Percentiles rank a stretch among this genome's conserved stretches.
Conservation (phyloP, 306 rosid genomes). For the Astragalus glycyphyllos region DNA sequence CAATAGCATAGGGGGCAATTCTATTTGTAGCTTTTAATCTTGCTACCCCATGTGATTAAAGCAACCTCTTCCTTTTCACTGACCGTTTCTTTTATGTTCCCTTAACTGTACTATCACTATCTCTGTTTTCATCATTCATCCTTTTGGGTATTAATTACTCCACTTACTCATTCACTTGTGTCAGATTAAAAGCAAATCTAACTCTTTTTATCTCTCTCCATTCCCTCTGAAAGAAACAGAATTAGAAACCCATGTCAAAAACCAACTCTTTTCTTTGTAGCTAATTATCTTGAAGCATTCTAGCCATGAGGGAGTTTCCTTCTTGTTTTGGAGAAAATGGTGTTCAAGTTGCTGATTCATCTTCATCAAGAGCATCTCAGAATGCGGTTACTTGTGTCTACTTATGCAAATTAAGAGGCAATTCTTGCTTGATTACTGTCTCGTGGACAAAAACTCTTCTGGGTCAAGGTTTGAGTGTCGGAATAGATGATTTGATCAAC, state of each 20-base stretch:
- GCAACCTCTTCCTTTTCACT: constrained; percentile 42
- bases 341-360: constrained; percentile 79
- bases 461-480: constrained; percentile 86
- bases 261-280: constrained; percentile 36
- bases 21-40: constrained; percentile 27
- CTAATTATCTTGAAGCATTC: constrained; percentile 39
- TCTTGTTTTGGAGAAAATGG: constrained; percentile 96
- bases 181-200: constrained; percentile 45
- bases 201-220: constrained; percentile 36
- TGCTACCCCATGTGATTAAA: constrained; percentile 52
- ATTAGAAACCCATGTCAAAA: constrained; percentile 33
- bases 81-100: constrained; percentile 37
- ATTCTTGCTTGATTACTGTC: constrained; percentile 68
- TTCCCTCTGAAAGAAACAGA: constrained; percentile 17
- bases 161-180: constrained; percentile 39
- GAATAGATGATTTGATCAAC: constrained; percentile 61
- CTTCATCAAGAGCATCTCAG: constrained; percentile 70
- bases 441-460: constrained; percentile 85
- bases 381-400: constrained; percentile 81
- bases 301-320: constrained; percentile 84
- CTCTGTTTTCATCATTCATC: constrained; percentile 12
- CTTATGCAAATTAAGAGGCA: constrained; percentile 60
- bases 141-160: constrained; percentile 38
- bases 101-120: not conserved
- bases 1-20: constrained; percentile 41